A percentile compares a stretch with the other conserved stretches of the same genome.
Conservation (phyloP, 495 filamentous ascomycete genomes). For the Trichoderma reesei region DNA sequence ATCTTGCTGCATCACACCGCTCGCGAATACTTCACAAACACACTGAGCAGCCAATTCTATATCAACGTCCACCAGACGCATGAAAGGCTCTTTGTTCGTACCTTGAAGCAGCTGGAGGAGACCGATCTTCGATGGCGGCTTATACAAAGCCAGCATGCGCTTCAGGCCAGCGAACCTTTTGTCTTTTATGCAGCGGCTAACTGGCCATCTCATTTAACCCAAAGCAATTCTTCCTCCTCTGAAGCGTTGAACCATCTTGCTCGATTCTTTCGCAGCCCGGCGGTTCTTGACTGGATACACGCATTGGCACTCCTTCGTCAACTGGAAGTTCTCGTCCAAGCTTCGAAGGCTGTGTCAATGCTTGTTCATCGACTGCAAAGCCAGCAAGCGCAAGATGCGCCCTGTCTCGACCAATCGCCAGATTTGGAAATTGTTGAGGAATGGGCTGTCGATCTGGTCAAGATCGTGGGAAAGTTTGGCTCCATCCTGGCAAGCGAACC, state of each 20-base stretch:
- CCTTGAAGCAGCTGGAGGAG: neutral
- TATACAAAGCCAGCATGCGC: neutral
- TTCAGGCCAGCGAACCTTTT: neutral
- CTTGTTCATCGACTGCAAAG: conserved; percentile 1
- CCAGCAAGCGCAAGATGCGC: neutral
- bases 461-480: conserved; percentile 31
- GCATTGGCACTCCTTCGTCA: no score
- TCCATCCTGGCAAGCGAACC: conserved; percentile 20
- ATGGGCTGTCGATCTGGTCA: conserved; percentile 34
- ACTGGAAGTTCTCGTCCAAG: no score
- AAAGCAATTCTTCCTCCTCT: neutral
- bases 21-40: neutral
- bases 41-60: neutral
- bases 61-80: neutral
- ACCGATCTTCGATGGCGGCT: neutral
- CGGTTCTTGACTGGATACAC: neutral
- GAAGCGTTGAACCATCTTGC: neutral
- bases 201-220: neutral
- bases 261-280: neutral
- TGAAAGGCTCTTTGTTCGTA: neutral
- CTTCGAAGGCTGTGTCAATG: no score
- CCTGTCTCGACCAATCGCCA: neutral
- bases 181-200: neutral
- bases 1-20: neutral
- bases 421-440: conserved; percentile 17